Percentiles rank a stretch among this genome's conserved stretches.
phyloP scores from a whole-genome alignment of 345 rosid genomes.

The Eucalyptus caleyi region DNA sequence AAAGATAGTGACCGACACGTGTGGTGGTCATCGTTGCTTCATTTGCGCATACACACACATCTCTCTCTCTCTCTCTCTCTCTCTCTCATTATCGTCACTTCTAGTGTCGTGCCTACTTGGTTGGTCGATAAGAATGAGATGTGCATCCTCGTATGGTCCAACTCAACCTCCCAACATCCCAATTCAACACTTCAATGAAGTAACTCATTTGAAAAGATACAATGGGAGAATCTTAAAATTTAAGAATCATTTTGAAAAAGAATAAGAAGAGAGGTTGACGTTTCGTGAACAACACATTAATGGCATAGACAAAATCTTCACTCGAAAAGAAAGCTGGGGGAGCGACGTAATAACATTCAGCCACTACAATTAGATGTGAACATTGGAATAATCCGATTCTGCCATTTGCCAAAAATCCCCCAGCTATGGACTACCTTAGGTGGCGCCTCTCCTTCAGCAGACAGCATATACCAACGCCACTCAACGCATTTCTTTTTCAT shows the following conservation, averaged over 20 bases:
- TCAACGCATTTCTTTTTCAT: neutral
- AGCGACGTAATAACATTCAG: neutral
- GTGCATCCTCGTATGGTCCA: neutral
- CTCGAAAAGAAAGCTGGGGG: neutral
- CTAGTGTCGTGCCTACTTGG: neutral
- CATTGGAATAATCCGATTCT: neutral
- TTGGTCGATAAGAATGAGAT: neutral
- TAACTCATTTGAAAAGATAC: neutral
- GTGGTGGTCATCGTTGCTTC: neutral
- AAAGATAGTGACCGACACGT: neutral
- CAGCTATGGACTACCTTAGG: neutral
- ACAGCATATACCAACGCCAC: neutral
- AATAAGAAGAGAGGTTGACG: neutral
- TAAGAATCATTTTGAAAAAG: neutral
- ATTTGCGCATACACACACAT: neutral
- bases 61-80: neutral
- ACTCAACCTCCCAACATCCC: neutral
- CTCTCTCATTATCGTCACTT: neutral
- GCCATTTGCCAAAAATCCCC: neutral
- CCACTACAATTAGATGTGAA: neutral
- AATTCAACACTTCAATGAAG: neutral
- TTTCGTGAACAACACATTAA: neutral
- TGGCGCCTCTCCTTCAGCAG: neutral
- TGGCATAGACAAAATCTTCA: neutral
- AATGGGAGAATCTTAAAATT: neutral